Conservation (phyloP, 108 stramenopile species). For the Epithemia pelagica region DNA sequence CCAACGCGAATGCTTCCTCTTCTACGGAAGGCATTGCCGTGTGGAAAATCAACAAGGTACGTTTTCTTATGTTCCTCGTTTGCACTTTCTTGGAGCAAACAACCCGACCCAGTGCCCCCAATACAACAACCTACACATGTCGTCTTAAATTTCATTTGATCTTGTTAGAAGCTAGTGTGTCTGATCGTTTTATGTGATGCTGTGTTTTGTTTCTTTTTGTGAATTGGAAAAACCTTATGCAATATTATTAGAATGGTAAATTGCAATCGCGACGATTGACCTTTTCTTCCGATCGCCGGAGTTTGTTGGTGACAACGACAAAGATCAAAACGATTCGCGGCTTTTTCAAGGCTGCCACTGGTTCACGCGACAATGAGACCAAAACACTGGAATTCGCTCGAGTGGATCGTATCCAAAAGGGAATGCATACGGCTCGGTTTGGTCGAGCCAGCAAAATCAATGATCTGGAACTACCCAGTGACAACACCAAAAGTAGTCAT, state of each 20-base stretch:
- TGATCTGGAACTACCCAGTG: background rate
- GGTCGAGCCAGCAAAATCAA: slow-evolving; percentile 10
- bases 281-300: slow-evolving; percentile 51
- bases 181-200: background rate
- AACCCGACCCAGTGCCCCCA: too few relatives aligned
- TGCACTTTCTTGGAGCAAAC: too few relatives aligned
- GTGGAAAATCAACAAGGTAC: slow-evolving; percentile 69
- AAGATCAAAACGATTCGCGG: slow-evolving; percentile 33
- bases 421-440: slow-evolving; percentile 63
- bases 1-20: background rate
- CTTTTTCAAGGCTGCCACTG: slow-evolving; percentile 23
- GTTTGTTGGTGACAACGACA: slow-evolving; percentile 54
- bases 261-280: slow-evolving; percentile 60
- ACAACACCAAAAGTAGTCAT: background rate
- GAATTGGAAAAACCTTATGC: too few relatives aligned
- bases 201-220: background rate
- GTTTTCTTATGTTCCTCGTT: slow-evolving; percentile 9
- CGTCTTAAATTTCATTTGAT: too few relatives aligned
- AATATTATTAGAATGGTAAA: slow-evolving; percentile 71
- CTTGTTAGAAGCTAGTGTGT: too few relatives aligned
- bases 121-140: too few relatives aligned
- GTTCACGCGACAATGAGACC: slow-evolving; percentile 6
- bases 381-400: slow-evolving; percentile 50
- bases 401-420: slow-evolving; percentile 58
- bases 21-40: slow-evolving; percentile 20